Base-by-base conservation (phyloP, 2,329 filamentous ascomycete species). In the Trichoderma simmonsii region DNA sequence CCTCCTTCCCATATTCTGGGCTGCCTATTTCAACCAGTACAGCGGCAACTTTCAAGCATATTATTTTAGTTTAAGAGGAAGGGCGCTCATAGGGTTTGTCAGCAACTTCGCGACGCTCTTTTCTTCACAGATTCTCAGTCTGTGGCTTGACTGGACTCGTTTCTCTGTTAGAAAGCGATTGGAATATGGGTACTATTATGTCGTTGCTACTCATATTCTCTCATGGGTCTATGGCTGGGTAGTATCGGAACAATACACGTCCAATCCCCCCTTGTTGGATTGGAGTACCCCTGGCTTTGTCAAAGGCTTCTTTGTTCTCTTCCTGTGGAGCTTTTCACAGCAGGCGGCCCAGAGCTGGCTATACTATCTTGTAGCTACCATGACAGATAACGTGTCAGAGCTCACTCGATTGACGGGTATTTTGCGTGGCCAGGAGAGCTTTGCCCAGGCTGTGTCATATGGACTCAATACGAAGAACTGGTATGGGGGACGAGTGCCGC, bases 271-370 rank as follows among this genome's bases (percentile, higher is more conserved):
- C 0, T 77, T 77, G 0, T 77, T 81, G 48, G 83, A 85, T 68
- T 85, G 83, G 81, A 75, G 78, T 1, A 80, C 80, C 36, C 77
- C 80, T 26, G 85, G 85, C 0, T 86, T 85, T 21, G 78, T 80
- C 0, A 81, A 86, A 71, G 85, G 84, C 0, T 83, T 86, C 71
- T 86, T 86, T 64, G 85, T 86, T 3, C 73, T 86, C 1, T 77
- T 85, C 0, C 79, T 86, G 0, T 86, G 85, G 85, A 80, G 82
- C 8, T 87, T 88, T 73, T 80, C 86, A 2, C 80, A 85, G 3
- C 86, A 89, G 75, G 80, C 84, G 0, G 76, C 87, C 24, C 86
- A 88, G 76, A 88, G 87, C 69, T 88, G 85, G 85, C 79, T 88
- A 1, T 88, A 88, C 73, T 88, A 88, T 74, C 79, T 89, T 21